Base-by-base conservation (phyloP, 805 yeast species). In the Candida bentonensis region DNA sequence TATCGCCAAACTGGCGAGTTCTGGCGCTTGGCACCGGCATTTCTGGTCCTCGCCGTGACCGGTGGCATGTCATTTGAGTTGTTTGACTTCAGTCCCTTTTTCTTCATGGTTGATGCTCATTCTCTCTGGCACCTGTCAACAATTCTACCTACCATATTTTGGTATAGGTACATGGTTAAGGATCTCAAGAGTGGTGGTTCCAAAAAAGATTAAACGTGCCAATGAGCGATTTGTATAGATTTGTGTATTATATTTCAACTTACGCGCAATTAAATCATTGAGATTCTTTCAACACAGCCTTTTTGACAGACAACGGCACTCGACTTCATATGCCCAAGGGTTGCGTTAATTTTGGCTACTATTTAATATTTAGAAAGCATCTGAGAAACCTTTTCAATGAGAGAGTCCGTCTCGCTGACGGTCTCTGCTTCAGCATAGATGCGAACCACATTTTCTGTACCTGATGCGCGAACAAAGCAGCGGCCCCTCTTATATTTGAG, bases 401-500 rank as follows among this genome's bases (percentile, higher is more conserved):
- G 62, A 28, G 61, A 60, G 20, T 66, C 70, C 22, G 79, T 77
- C 21, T 70, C 71, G 9, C 60, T 63, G 34, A 53, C 54, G 0
- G 76, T 71, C 2, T 66, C 68, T 0, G 96, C 95, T 62, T 92
- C 98, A 0, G 95, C 92, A 53, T 92, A 92, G 4, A 92, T 85
- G 53, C 98, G 75, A 1, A 92, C 96, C 0, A 96, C 97, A 61
- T 92, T 94, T 61, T 92, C 98, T 1, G 98, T 92, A 13, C 98
- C 98, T 48, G 94, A 82, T 7, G 98, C 97, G 53, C 98, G 76
- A 2, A 89, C 97, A 62, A 92, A 92, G 2, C 94, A 79, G 56
- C 98, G 74, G 1, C 89, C 96, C 15, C 63, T 56, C 0, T 64
- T 52, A 50, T 68, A 78, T 52, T 73, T 63, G 7, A 64, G 56